A percentile compares a stretch with the other conserved stretches of the same genome.
phyloP scores from a whole-genome alignment of 768 basidiomycete species.

The Boletus tylopilopsis region DNA sequence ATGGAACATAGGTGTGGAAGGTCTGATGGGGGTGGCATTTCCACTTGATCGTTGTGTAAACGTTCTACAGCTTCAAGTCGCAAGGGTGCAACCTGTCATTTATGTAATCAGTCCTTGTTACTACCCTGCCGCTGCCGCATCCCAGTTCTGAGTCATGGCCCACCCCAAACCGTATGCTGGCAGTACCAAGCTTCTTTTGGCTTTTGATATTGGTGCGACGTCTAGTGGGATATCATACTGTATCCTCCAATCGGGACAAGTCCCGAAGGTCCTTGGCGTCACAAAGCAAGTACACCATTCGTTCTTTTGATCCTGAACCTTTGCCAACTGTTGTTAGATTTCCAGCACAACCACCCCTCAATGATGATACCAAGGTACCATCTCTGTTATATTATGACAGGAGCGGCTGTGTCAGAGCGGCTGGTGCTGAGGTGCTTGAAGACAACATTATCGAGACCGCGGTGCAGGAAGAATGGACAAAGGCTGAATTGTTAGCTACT shows the following conservation, averaged over 20 bases:
- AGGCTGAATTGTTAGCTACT: slow-evolving; percentile 38
- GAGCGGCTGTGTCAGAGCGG: slow-evolving; percentile 35
- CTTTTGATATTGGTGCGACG: slow-evolving; percentile 38
- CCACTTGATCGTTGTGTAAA: no score
- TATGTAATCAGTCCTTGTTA: no score
- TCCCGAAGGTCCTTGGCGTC: slow-evolving; percentile 25
- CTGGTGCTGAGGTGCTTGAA: slow-evolving; percentile 39
- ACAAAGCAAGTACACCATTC: slow-evolving; percentile 7
- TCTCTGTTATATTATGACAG: slow-evolving; percentile 43
- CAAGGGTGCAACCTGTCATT: no score
- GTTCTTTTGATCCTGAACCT: no score
- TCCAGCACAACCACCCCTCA: slow-evolving; percentile 37
- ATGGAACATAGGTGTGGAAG: no score
- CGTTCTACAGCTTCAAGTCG: no score
- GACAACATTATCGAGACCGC: slow-evolving; percentile 34
- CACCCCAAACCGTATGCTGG: slow-evolving; percentile 35
- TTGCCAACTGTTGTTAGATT: slow-evolving; percentile 18
- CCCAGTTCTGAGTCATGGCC: no score
- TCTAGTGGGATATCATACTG: slow-evolving; percentile 34
- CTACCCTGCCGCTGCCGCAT: no score
- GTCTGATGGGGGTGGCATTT: no score
- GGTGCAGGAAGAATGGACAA: slow-evolving; percentile 38
- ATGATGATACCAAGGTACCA: slow-evolving; percentile 44
- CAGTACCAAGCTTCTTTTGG: slow-evolving; percentile 30
- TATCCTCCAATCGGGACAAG: slow-evolving; percentile 35